Evolutionary conservation across 306 rosid genomes (phyloP).

Genomic region (Lathyrus sativus): DNA sequence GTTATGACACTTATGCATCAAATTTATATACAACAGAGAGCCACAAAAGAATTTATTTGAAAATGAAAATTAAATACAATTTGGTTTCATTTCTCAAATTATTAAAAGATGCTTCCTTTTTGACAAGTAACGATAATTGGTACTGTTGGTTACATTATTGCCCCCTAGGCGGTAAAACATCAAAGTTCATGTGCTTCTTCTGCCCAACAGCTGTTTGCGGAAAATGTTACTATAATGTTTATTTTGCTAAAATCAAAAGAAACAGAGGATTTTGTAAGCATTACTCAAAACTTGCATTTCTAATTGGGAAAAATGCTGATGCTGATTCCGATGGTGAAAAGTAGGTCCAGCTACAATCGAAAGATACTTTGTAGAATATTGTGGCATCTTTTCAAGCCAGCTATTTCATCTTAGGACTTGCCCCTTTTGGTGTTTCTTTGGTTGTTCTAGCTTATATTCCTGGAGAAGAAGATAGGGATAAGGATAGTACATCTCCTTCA

Average conservation of each 20-base stretch:
- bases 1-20: too few relatives aligned
- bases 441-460: slow-evolving; percentile 94
- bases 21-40: too few relatives aligned
- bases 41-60: too few relatives aligned
- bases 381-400: slow-evolving; percentile 94
- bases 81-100: too few relatives aligned
- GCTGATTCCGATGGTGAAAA: slow-evolving; percentile 76
- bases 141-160: slow-evolving; percentile 67
- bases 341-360: too few relatives aligned
- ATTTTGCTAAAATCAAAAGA: slow-evolving; percentile 46
- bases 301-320: slow-evolving; percentile 55
- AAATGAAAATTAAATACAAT: too few relatives aligned
- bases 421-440: slow-evolving; percentile 93
- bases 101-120: too few relatives aligned
- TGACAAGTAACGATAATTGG: too few relatives aligned
- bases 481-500: too few relatives aligned
- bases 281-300: slow-evolving; percentile 60
- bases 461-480: slow-evolving; percentile 83
- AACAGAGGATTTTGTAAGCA: slow-evolving; percentile 63
- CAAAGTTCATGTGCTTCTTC: slow-evolving; percentile 69
- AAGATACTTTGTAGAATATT: too few relatives aligned
- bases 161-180: slow-evolving; percentile 49
- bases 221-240: slow-evolving; percentile 45
- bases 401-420: slow-evolving; percentile 91
- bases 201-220: slow-evolving; percentile 75